Evolutionary conservation across 2,329 filamentous ascomycete species (phyloP), one percentile per base, ranked within the genome.

Genomic region (Trichoderma aggressivum): DNA sequence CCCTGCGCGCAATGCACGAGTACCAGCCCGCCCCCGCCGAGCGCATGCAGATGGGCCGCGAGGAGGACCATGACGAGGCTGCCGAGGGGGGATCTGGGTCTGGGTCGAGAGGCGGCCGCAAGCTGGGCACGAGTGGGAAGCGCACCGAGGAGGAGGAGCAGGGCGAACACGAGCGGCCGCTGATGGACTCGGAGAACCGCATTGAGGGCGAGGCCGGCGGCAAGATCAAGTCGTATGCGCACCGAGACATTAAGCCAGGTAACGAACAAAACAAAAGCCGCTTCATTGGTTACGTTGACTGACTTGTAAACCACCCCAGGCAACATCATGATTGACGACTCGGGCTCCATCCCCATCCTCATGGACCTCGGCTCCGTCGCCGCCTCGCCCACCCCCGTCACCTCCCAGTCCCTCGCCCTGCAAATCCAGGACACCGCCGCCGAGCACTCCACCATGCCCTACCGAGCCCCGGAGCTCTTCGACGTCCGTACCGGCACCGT

Each of bases 241-340:
- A 99, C 82, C 87, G 96, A 75, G 96, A 99, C 82, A 97, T 99
- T 80, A 99, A 99, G 82, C 96, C 96, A 77, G 95, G 93, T n/a
- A n/a, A n/a, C n/a, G n/a, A n/a, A n/a, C n/a, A n/a, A n/a, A n/a
- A n/a, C n/a, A n/a, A n/a, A n/a, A n/a, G n/a, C n/a, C n/a, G n/a
- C n/a, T n/a, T n/a, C n/a, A n/a, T n/a, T n/a, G n/a, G n/a, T n/a
- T n/a, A n/a, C n/a, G n/a, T n/a, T n/a, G n/a, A n/a, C n/a, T n/a
- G n/a, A n/a, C n/a, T n/a, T n/a, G n/a, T n/a, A n/a, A n/a, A n/a
- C n/a, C n/a, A n/a, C n/a, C n/a, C n/a, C n/a, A n/a, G n/a, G 94
- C 71, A 99, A 99, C 83, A 97, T 99, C 79, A 99, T 99, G 96
- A 97, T 99, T 75, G 92, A 93, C 75, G 95, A 98, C 80, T 90